These are phyloP conservation scores for Diospyros lotus DNA, from an alignment of 148 eudicot species.

Conservation along the genomic window DNA sequence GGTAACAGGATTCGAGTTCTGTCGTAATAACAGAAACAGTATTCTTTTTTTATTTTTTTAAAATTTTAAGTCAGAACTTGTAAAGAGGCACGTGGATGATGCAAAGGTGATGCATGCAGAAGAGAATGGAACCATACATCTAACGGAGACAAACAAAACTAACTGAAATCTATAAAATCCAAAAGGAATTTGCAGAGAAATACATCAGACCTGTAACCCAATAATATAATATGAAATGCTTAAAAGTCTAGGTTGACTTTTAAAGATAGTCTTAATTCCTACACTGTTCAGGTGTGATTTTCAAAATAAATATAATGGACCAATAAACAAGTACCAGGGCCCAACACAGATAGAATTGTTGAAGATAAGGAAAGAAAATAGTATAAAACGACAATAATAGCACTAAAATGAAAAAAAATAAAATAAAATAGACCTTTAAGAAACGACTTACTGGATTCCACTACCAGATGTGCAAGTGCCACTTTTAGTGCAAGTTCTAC, in stretches of 20 bases:
- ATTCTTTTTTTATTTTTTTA: not conserved
- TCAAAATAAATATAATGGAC: not conserved
- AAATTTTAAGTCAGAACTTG: not conserved
- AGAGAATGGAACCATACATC: not conserved
- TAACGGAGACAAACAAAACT: not conserved
- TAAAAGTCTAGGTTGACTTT: not conserved
- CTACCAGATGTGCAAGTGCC: constrained; percentile 71
- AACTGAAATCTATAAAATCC: not conserved
- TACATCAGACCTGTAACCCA: not conserved
- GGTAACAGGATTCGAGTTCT: not conserved
- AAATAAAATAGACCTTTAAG: not conserved
- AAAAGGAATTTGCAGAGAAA: not conserved
- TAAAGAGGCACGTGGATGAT: not conserved
- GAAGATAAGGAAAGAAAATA: not conserved
- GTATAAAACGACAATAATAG: not conserved
- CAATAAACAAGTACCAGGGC: not conserved
- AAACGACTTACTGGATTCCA: constrained; percentile 87
- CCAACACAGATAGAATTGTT: not conserved
- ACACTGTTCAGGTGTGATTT: too few species aligned
- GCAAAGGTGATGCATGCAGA: not conserved
- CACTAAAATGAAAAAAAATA: not conserved
- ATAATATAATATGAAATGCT: not conserved
- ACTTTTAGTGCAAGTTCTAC: constrained; percentile 37
- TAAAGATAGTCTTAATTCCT: too few species aligned
- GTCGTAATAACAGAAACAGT: not conserved